Percentiles rank a stretch among this genome's conserved stretches.
phyloP scores from a whole-genome alignment of 2,329 filamentous ascomycete species.

The Fusarium torulosum region DNA sequence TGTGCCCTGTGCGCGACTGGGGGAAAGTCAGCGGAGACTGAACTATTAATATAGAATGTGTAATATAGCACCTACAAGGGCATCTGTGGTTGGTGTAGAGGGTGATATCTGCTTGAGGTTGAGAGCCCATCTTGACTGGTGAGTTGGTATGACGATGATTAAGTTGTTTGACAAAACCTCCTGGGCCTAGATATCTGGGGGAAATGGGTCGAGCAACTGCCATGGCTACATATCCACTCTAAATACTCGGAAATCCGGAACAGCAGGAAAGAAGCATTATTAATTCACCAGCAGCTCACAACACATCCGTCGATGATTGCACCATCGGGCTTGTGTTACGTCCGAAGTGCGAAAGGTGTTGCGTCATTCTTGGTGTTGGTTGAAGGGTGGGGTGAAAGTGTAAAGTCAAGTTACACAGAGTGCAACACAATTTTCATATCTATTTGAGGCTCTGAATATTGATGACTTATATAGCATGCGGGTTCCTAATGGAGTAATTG shows the following conservation, averaged over 20 bases:
- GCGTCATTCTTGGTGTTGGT: conserved; percentile 15
- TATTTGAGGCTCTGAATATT: conserved; percentile 11
- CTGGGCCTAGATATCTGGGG: background rate
- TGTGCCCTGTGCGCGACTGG: conserved; percentile 77
- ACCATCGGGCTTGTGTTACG: conserved; percentile 14
- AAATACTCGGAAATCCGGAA: background rate
- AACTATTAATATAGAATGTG: background rate
- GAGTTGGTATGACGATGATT: conserved; percentile 11
- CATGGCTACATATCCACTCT: background rate
- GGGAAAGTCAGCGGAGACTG: conserved; percentile 17
- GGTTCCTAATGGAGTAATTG: conserved; percentile 13
- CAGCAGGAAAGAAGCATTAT: conserved; percentile 9
- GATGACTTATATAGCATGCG: background rate
- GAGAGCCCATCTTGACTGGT: conserved; percentile 34
- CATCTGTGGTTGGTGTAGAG: conserved; percentile 79
- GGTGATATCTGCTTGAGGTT: conserved; percentile 59
- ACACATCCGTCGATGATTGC: conserved; percentile 16
- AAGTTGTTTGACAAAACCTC: background rate
- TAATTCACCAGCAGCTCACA: conserved; percentile 11
- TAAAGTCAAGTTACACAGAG: background rate
- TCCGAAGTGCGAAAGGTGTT: conserved; percentile 25
- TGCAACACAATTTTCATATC: background rate
- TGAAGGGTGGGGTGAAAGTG: background rate
- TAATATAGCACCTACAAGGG: conserved; percentile 63
- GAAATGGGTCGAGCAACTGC: background rate